phyloP scores from a whole-genome alignment of 768 basidiomycete species.

The Gymnopilus junonius region DNA sequence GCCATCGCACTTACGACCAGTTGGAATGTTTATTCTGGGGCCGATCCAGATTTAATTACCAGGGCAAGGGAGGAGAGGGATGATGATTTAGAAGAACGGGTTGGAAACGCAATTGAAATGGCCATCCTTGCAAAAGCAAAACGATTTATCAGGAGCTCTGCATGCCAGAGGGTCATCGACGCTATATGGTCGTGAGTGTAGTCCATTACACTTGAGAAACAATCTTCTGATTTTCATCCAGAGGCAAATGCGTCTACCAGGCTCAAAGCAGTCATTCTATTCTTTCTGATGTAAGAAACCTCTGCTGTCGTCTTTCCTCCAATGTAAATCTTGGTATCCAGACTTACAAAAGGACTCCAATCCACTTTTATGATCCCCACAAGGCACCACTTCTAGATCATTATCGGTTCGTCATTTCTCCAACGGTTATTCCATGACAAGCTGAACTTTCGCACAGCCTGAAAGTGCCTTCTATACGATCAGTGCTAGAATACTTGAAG shows the following conservation, averaged over 20 bases:
- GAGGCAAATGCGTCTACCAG: conserved; percentile 91
- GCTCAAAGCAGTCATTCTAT: conserved; percentile 87
- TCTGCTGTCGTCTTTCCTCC: background rate
- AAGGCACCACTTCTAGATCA: conserved; percentile 94
- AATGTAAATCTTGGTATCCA: conserved; percentile 30
- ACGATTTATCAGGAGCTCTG: conserved; percentile 85
- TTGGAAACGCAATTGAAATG: conserved; percentile 93
- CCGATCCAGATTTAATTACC: conserved; percentile 59
- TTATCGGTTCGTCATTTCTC: conserved; percentile 66
- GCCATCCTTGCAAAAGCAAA: conserved; percentile 89
- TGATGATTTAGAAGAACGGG: conserved; percentile 74
- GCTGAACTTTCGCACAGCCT: conserved; percentile 48
- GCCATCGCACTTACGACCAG: conserved; percentile 74
- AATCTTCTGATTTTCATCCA: conserved; percentile 31
- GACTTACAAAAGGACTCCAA: conserved; percentile 92
- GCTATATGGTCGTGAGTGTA: conserved; percentile 72
- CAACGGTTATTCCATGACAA: background rate
- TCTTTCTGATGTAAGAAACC: conserved; percentile 77
- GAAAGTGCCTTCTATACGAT: conserved; percentile 92
- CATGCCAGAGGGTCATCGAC: conserved; percentile 91
- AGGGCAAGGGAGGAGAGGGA: conserved; percentile 67
- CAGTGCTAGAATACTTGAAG: conserved; percentile 90
- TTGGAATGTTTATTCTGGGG: conserved; percentile 83
- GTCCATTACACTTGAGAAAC: background rate
- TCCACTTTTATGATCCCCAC: conserved; percentile 94